Evolutionary conservation across 768 basidiomycete species (phyloP).

Genomic region (Lactarius indigo): DNA sequence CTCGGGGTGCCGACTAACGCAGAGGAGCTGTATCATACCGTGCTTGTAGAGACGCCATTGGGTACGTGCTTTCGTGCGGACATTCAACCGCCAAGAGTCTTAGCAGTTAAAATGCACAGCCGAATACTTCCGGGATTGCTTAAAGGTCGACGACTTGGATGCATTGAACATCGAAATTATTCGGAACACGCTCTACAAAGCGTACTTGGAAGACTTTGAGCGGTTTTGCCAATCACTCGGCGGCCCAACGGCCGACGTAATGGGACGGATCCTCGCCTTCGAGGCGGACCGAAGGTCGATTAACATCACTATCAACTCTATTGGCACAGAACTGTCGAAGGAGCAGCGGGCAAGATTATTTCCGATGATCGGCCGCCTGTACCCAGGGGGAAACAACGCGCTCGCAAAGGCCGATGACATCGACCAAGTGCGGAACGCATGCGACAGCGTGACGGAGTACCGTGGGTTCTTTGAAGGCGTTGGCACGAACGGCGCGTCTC

Average conservation of each 20-base stretch:
- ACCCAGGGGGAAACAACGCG: constrained; percentile 92
- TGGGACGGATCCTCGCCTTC: constrained; percentile 89
- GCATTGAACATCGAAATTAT: constrained; percentile 99
- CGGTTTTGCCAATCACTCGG: constrained; percentile 75
- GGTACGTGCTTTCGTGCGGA: constrained; percentile 50
- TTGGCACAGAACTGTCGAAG: constrained; percentile 91
- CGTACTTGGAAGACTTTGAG: constrained; percentile 97
- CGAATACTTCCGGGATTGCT: constrained; percentile 94
- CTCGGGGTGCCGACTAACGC: constrained; percentile 99
- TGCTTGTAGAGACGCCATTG: constrained; percentile 94
- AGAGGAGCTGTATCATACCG: constrained; percentile 95
- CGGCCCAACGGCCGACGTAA: constrained; percentile 84
- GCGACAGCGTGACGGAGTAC: constrained; percentile 89
- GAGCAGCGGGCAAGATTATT: constrained; percentile 93
- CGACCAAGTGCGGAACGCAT: constrained; percentile 84
- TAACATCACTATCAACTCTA: constrained; percentile 99
- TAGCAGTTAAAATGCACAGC: constrained; percentile 41
- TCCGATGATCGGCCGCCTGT: constrained; percentile 90
- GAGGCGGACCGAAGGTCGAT: constrained; percentile 96
- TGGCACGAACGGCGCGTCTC: constrained; percentile 32
- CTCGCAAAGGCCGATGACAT: constrained; percentile 93
- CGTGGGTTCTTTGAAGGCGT: constrained; percentile 78
- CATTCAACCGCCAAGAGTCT: neutral
- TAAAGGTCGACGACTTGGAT: constrained; percentile 93
- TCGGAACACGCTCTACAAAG: constrained; percentile 97